Base-by-base conservation (phyloP, 768 basidiomycete genomes). In the Tricholoma furcatifolium region DNA sequence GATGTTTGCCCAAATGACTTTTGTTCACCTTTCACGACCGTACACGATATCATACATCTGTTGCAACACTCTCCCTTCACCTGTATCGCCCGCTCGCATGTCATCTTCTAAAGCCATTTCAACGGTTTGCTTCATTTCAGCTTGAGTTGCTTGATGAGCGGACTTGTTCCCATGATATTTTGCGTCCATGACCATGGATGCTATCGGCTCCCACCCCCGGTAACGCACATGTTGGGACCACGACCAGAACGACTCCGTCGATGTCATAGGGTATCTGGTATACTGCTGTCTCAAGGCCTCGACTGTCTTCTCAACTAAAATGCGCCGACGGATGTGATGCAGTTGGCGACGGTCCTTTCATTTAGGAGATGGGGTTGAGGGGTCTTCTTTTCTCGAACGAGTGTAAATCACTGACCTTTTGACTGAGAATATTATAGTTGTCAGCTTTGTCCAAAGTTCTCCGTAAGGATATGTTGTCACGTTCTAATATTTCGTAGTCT, bases 11-110 rank as follows among this genome's bases (percentile, higher is more conserved):
- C 7, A 27, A 7, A 27, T 27, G 27, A 27, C 27, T 7, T 27
- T 7, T 27, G 27, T 27, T 27, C 27, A 27, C 27, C 27, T 27
- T 27, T 27, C 27, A 27, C 39, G 11, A 2, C 35, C 3, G 27
- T 53, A 53, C 23, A 53, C 51, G 31, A 53, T 39, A 47, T 20
- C 38, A 18, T 40, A 53, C 51, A 53, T 53, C 31, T 53, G 39
- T 42, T 36, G 36, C 14, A 53, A 30, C 14, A 53, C 23, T 38
- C 42, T 39, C 11, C 51, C 51, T 15, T 53, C 51, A 17, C 32
- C 23, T 8, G 51, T 47, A 20, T 53, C 31, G 1, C 51, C 51
- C 3, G 39, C 27, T 35, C 18, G 31, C 23, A 40, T 5, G 6
- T 47, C 51, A 39, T 53, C 51, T 20, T 53, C 23, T 6, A 53